Evolutionary conservation across 805 yeast genomes (phyloP).

Genomic region (Suhomyces canberraensis): DNA sequence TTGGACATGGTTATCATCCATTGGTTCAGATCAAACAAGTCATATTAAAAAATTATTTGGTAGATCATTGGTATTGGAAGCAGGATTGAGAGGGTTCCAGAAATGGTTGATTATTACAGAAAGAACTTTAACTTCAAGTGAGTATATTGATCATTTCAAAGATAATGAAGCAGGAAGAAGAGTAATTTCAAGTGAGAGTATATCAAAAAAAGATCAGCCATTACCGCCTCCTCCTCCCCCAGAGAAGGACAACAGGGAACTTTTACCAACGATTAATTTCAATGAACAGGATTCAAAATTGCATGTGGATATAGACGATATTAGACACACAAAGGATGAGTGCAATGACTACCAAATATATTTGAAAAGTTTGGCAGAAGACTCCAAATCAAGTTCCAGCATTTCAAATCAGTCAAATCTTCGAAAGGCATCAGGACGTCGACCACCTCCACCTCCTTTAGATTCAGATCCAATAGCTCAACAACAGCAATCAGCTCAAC

Average conservation of each 20-base stretch:
- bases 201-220: conserved; percentile 14
- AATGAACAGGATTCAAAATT: conserved; percentile 19
- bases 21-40: conserved; percentile 70
- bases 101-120: conserved; percentile 80
- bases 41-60: conserved; percentile 70
- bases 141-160: conserved; percentile 26
- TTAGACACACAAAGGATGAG: conserved; percentile 1
- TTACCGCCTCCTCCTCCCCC: conserved; percentile 14
- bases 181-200: conserved; percentile 8
- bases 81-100: conserved; percentile 71
- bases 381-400: conserved; percentile 1
- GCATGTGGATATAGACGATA: conserved; percentile 7
- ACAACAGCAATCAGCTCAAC: background rate
- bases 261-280: conserved; percentile 23
- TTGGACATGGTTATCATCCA: conserved; percentile 85
- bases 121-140: conserved; percentile 44
- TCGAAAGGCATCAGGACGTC: background rate
- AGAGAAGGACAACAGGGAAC: conserved; percentile 15
- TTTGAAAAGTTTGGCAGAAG: conserved; percentile 12
- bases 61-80: conserved; percentile 76
- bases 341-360: conserved; percentile 21
- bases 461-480: background rate
- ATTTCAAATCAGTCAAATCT: background rate
- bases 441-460: conserved; percentile 7
- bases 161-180: background rate